phyloP scores from a whole-genome alignment of 352 stramenopile genomes.

The Pythium aquatile region DNA sequence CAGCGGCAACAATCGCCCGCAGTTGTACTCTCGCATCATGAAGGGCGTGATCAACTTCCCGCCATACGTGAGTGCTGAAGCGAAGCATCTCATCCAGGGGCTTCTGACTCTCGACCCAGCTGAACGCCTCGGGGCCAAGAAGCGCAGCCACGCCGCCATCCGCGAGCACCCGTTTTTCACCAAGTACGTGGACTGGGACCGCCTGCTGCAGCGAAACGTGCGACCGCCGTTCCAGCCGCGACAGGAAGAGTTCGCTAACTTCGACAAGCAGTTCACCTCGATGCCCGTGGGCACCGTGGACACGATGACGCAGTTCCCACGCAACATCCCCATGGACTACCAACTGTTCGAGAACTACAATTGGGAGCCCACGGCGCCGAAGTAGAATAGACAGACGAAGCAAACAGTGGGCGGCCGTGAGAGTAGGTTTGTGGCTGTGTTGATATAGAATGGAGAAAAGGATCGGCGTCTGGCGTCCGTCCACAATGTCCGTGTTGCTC shows the following conservation, averaged over 20 bases:
- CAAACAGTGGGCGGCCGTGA: background rate
- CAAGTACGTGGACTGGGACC: constrained; percentile 67
- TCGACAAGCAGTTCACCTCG: constrained; percentile 85
- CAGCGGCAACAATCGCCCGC: constrained; percentile 54
- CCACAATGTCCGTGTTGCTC: too few relatives aligned
- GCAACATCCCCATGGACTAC: constrained; percentile 78
- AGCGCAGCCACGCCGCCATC: constrained; percentile 42
- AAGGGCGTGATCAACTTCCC: constrained; percentile 48
- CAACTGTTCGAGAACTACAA: constrained; percentile 88
- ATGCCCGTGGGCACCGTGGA: constrained; percentile 69
- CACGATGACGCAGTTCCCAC: constrained; percentile 74
- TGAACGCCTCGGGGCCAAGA: constrained; percentile 53
- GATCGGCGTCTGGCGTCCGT: background rate
- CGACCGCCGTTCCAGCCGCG: constrained; percentile 63
- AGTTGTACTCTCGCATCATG: constrained; percentile 68
- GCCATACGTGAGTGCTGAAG: constrained; percentile 44
- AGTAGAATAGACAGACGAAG: constrained; percentile 3
- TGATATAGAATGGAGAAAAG: constrained; percentile 17
- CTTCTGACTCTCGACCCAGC: constrained; percentile 53
- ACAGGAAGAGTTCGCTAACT: constrained; percentile 76
- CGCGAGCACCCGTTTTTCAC: constrained; percentile 67
- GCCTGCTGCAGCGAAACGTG: constrained; percentile 41
- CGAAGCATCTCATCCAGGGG: constrained; percentile 46
- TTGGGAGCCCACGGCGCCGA: constrained; percentile 47
- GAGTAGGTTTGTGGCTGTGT: constrained; percentile 5